Evolutionary conservation across 768 basidiomycete genomes (phyloP), one percentile per base, ranked within the genome.

Genomic region (Suillus decipiens): DNA sequence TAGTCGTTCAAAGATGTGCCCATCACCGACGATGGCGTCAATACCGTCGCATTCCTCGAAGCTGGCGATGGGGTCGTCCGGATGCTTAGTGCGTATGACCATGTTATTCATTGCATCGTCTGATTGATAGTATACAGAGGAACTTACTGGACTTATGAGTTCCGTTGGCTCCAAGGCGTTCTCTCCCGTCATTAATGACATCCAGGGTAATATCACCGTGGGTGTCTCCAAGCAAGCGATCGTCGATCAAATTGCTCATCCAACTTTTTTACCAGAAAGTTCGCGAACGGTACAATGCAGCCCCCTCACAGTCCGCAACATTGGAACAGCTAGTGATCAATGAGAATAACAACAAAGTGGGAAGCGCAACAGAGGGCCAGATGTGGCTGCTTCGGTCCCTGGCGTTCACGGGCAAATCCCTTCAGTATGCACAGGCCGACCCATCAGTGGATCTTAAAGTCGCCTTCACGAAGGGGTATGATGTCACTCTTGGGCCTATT

Each of bases 1-100:
- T 67, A 99, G 96, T 96, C 93, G n/a, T 99, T 95, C 75, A 87
- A 88, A 68, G 90, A 96, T 76, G 96, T 99, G 45, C 85, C 89
- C 36, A 82, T 93, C 67, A 92, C 89, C 61, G 88, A 93, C 68
- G 84, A 82, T 69, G 96, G 96, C 64, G 86, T 99, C 73, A 89
- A 99, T 74, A 99, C 97, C 17, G 74, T 86, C 51, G 80, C 82
- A 55, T 99, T 99, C 80, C 83, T 96, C 69, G 89, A 96, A 69
- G 97, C 96, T 9, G 82, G 92, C 1, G 83, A 91, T 62, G 96
- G 95, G 43, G 83, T 99, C 53, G 90, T 95, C 64, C 88, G 89
- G 62, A 79, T 99, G 69, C 97, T 99, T 74, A 94, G 96, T 97
- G 68, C 63, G 85, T 74, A 36, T 59, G 12, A 14, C 11, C 2